Conservation (phyloP, 129 eudicot genomes). For the Flaveria sonorensis region DNA sequence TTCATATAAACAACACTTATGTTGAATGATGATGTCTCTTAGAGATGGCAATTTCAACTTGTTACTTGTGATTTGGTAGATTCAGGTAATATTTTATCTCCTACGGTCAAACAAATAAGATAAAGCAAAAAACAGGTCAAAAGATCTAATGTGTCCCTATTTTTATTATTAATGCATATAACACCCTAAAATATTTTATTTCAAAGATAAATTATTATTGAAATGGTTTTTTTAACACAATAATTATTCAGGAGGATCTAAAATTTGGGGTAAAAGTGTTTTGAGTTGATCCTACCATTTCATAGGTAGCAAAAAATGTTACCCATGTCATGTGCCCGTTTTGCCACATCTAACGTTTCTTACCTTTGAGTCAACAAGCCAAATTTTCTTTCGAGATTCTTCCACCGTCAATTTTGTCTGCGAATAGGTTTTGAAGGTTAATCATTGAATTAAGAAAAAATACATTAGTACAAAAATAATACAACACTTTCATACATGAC, state of each 20-base stretch:
- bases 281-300: too few relatives aligned
- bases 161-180: not conserved
- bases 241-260: not conserved
- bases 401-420: conserved; percentile 70
- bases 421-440: conserved; percentile 5
- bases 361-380: conserved; percentile 99
- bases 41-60: not conserved
- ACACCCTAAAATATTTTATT: not conserved
- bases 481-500: not conserved
- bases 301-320: too few relatives aligned
- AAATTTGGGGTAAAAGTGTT: not conserved
- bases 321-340: not conserved
- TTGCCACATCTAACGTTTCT: not conserved
- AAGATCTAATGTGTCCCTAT: not conserved
- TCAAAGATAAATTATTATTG: not conserved
- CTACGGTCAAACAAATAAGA: not conserved
- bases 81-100: not conserved
- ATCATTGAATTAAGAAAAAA: not conserved
- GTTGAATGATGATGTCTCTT: not conserved
- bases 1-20: not conserved
- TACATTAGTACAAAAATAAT: not conserved
- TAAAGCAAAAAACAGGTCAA: not conserved
- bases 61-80: too few relatives aligned
- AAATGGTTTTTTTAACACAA: not conserved
- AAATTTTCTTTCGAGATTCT: conserved; percentile 79